Evolutionary conservation across 495 filamentous ascomycete species (phyloP).

Genomic region (Xylaria castorea): DNA sequence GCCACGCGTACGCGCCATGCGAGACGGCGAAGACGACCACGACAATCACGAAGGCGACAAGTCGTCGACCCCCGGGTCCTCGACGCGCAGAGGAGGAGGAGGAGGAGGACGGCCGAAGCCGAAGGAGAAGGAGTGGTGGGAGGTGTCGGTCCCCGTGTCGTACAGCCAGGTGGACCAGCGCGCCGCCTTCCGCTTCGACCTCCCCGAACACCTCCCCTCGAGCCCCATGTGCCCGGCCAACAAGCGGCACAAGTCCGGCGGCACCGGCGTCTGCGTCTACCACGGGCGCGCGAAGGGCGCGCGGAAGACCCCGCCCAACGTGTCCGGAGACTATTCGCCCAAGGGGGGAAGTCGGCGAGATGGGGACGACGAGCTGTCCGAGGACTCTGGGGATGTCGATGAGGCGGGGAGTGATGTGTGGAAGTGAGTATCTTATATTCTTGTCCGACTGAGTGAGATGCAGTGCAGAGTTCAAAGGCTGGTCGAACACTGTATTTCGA

Average conservation of each 20-base stretch:
- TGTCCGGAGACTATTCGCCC: constrained; percentile 2
- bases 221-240: constrained; percentile 70
- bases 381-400: background rate
- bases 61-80: background rate
- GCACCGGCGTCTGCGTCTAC: constrained; percentile 62
- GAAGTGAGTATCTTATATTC: constrained; percentile 3
- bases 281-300: constrained; percentile 39
- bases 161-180: constrained; percentile 12
- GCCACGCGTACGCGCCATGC: background rate
- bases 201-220: constrained; percentile 69
- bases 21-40: background rate
- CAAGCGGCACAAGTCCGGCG: constrained; percentile 58
- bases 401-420: constrained; percentile 16
- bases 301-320: background rate
- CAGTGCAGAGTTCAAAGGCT: background rate
- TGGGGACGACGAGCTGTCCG: constrained; percentile 10
- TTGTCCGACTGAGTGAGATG: too few species aligned
- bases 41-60: background rate
- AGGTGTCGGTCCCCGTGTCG: constrained; percentile 33
- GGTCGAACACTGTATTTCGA: background rate
- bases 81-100: background rate
- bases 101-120: background rate
- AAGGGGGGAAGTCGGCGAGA: constrained; percentile 3
- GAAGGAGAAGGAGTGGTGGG: constrained; percentile 40
- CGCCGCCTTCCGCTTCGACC: constrained; percentile 56